phyloP scores from a whole-genome alignment of 306 rosid species.

The Abrus precatorius region DNA sequence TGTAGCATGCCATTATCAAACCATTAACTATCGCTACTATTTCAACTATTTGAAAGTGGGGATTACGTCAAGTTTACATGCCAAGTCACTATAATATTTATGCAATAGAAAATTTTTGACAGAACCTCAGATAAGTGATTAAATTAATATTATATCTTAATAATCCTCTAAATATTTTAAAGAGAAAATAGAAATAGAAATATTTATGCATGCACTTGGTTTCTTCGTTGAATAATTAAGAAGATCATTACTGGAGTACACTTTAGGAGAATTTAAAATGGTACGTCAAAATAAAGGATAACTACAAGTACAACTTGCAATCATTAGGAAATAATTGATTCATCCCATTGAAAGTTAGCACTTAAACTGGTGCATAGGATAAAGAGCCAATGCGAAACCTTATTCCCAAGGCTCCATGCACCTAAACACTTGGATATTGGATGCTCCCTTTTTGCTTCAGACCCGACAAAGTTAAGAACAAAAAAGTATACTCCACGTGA shows the following conservation, averaged over 20 bases:
- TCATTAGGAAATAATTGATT: slow-evolving; percentile 42
- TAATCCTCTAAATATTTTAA: neutral
- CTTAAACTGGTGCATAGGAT: slow-evolving; percentile 29
- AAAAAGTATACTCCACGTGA: slow-evolving; percentile 29
- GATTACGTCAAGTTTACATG: neutral
- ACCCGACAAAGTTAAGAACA: slow-evolving; percentile 36
- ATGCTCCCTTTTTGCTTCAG: slow-evolving; percentile 14
- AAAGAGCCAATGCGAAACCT: slow-evolving; percentile 24
- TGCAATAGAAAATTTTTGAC: neutral
- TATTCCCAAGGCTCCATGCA: slow-evolving; percentile 34
- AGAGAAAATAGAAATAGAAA: neutral
- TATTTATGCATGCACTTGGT: no score
- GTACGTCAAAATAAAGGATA: neutral
- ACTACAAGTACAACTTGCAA: slow-evolving; percentile 39
- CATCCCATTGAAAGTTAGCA: slow-evolving; percentile 22
- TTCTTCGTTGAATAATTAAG: neutral
- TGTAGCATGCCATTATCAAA: neutral
- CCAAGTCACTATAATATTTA: neutral
- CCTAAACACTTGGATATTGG: slow-evolving; percentile 39
- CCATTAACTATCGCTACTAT: neutral
- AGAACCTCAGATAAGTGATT: neutral
- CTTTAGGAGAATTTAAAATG: neutral
- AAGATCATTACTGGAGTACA: neutral
- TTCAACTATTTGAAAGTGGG: neutral
- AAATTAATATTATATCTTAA: neutral